Conservation (phyloP, 2,329 filamentous ascomycete genomes). For the Exophiala oligosperma region DNA sequence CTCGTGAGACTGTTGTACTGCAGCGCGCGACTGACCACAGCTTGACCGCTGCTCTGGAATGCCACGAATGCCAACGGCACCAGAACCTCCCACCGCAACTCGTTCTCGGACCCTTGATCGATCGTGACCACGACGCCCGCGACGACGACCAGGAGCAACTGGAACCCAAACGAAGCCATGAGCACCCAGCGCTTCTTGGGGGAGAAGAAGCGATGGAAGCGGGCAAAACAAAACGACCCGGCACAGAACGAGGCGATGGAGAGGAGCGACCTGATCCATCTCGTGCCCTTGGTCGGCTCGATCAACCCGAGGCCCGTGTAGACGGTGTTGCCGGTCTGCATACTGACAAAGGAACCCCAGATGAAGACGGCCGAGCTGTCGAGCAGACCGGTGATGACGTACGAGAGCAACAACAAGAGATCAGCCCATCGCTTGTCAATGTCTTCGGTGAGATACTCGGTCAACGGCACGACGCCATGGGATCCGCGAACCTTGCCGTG, state of each 20-base stretch:
- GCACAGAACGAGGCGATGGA: conserved; percentile 71
- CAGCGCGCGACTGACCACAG: conserved; percentile 70
- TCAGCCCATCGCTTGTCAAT: conserved; percentile 54
- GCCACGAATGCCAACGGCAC: conserved; percentile 69
- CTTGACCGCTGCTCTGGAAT: conserved; percentile 77
- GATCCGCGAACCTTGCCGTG: neutral
- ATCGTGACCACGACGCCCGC: conserved; percentile 39
- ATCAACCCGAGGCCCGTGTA: conserved; percentile 75
- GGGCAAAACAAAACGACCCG: conserved; percentile 70
- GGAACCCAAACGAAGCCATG: conserved; percentile 57
- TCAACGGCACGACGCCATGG: neutral
- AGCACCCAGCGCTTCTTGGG: conserved; percentile 66
- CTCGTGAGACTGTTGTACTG: conserved; percentile 71
- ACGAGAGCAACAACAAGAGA: conserved; percentile 68
- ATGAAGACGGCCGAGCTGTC: conserved; percentile 75
- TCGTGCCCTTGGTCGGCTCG: conserved; percentile 53
- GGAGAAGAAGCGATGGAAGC: conserved; percentile 65
- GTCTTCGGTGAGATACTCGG: conserved; percentile 19
- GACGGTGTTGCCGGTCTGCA: conserved; percentile 85
- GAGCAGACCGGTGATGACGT: conserved; percentile 73
- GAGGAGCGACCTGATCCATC: conserved; percentile 71
- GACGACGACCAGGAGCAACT: conserved; percentile 44
- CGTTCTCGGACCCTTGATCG: conserved; percentile 40
- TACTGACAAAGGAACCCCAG: conserved; percentile 79
- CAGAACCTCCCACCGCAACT: conserved; percentile 60